phyloP scores from a whole-genome alignment of 2,329 filamentous ascomycete genomes.

The Stromatinia cepivora region DNA sequence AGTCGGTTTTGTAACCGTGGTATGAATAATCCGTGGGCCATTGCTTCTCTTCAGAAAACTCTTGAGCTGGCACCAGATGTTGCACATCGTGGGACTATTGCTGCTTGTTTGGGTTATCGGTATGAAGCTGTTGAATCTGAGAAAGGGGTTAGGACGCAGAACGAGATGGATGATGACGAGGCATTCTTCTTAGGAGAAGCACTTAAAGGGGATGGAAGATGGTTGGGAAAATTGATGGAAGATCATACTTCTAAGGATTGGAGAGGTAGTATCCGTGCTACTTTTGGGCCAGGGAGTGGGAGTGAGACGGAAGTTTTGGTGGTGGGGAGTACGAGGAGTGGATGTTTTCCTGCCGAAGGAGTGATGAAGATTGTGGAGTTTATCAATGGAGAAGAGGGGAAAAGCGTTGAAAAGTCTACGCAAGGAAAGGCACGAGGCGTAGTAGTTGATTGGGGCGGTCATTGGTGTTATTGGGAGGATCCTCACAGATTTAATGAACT shows the following conservation, averaged over 20 bases:
- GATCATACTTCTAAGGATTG: constrained; percentile 41
- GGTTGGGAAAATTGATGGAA: constrained; percentile 40
- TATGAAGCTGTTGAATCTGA: constrained; percentile 32
- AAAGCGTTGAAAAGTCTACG: background rate
- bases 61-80: constrained; percentile 31
- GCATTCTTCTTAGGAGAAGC: constrained; percentile 38
- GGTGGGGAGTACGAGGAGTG: constrained; percentile 39
- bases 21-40: constrained; percentile 36
- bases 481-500: constrained; percentile 35
- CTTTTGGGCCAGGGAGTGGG: constrained; percentile 31
- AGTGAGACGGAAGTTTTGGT: constrained; percentile 36
- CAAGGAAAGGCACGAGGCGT: constrained; percentile 31
- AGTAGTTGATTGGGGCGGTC: constrained; percentile 39
- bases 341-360: constrained; percentile 40
- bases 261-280: constrained; percentile 35
- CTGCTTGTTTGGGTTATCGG: constrained; percentile 38
- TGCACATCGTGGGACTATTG: constrained; percentile 38
- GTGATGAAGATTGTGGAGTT: constrained; percentile 38
- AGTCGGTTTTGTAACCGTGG: constrained; percentile 37
- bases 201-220: constrained; percentile 36
- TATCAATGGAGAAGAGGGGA: constrained; percentile 30
- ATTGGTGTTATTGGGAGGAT: constrained; percentile 42
- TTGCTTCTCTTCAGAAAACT: constrained; percentile 36
- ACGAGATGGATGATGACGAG: constrained; percentile 29
- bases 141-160: background rate